Evolutionary conservation across 371 early-diverging fungal genomes (phyloP), one percentile per base, ranked within the genome.

Genomic region (Thermomucor indicae-seudaticae): DNA sequence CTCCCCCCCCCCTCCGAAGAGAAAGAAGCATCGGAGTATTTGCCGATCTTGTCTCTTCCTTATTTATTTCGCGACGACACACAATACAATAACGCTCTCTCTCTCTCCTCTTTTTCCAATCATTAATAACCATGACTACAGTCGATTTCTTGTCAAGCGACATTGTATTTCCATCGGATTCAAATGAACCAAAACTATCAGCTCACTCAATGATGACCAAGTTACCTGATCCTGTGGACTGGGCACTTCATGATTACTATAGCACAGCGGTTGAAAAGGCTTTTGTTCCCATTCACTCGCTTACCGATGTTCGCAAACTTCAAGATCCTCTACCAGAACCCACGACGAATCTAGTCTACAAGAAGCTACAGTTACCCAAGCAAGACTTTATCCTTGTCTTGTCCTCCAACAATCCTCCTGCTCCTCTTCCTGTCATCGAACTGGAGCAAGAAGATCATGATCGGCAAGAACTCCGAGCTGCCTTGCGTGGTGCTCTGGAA

Each of bases 81-180:
- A n/a, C n/a, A 11, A 14, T 37, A 19, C 37, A 37, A 37, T 37
- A 16, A 24, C 25, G 25, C n/a, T 25, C n/a, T 29, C n/a, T 51
- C 41, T 24, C 40, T 43, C 37, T 37, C 22, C 27, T 32, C 52
- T 20, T 39, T 27, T 55, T 25, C 43, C 29, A 32, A 10, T 41
- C 28, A 16, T 34, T 39, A 27, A 24, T 44, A 29, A 16, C 38
- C 25, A 46, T 57, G 51, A 38, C 51, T n/a, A 32, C 47, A 11
- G 55, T 37, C 37, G 37, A 60, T 25, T 60, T 60, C 22, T 43
- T 60, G 12, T 49, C 67, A 12, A 71, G 71, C 43, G 72, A 71
- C 22, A 64, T 72, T 44, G 55, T 62, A 17, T 72, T 72, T 49
- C 73, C 73, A 28, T 60, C 59, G 11, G 73, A 72, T 37, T 57